Base-by-base conservation (phyloP, 441 rosid genomes). In the Manihot esculenta region DNA sequence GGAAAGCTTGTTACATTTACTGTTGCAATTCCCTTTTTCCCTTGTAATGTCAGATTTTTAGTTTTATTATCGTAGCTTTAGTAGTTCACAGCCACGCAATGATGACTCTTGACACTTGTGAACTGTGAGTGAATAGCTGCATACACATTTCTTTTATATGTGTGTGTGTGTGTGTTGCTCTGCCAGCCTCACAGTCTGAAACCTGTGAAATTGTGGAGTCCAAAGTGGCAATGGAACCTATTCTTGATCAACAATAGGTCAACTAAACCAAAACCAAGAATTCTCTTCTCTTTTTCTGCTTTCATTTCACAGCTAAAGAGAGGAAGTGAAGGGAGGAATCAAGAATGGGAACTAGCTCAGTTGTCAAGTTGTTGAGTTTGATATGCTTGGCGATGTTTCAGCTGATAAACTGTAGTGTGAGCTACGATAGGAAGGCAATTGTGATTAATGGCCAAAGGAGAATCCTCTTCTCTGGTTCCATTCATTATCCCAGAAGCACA, bases 351-450 rank as follows among this genome's bases (percentile, higher is more conserved):
- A 50, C 57, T 44, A 13, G 41, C 57, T 56, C 71, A 20, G 67
- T 58, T 71, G 50, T 71, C 68, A 71, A 64, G 72, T 5, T 71
- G 59, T 11, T 58, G 24, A 8, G 45, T 49, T 70, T 78, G 38
- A 18, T 61, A 5, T 74, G 65, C 45, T 56, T 74, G 72, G 51
- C 66, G 9, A n/a, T 74, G 55, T 70, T 48, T 68, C 64, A 77
- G 74, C 55, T 80, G 68, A 66, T 76, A 27, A 77, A 78, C 26
- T 73, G 80, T 53, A 74, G 56, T 54, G 89, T 85, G 51, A 76
- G 81, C 17, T 85, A 85, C 61, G 89, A 85, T 71, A 76, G 80
- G 68, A 85, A 81, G 74, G 83, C 89, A 12, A 81, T 85, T 77
- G 44, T 79, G 69, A 81, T 85, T 55, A 76, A 85, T 76, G 89